Percentiles rank a stretch among this genome's conserved stretches.
phyloP scores from a whole-genome alignment of 2,329 filamentous ascomycete species.

The Juglanconis sp. region DNA sequence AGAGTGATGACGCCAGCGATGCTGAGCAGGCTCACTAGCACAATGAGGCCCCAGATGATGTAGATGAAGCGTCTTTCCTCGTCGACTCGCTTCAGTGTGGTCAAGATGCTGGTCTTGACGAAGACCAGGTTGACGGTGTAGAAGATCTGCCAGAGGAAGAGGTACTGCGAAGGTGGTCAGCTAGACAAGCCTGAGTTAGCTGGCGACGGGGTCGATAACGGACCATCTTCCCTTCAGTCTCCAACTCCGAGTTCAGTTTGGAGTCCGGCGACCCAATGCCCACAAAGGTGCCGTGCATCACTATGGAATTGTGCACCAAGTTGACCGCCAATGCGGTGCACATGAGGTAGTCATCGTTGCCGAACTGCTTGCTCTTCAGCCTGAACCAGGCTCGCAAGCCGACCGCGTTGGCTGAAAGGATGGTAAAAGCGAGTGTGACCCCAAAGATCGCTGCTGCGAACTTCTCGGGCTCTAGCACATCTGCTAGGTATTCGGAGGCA shows the following conservation, averaged over 20 bases:
- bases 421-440: slow-evolving; percentile 16
- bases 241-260: slow-evolving; percentile 12
- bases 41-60: slow-evolving; percentile 15
- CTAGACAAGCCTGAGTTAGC: background rate
- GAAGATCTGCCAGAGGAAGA: slow-evolving; percentile 19
- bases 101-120: slow-evolving; percentile 18
- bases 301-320: slow-evolving; percentile 16
- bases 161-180: slow-evolving; percentile 4
- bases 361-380: slow-evolving; percentile 5
- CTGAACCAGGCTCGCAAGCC: slow-evolving; percentile 11
- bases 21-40: slow-evolving; percentile 12
- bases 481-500: slow-evolving; percentile 16
- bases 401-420: slow-evolving; percentile 12
- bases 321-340: slow-evolving; percentile 17
- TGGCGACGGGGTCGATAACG: background rate
- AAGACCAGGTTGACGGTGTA: slow-evolving; percentile 16
- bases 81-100: slow-evolving; percentile 12
- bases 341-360: slow-evolving; percentile 17
- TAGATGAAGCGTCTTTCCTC: slow-evolving; percentile 7
- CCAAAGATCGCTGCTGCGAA: slow-evolving; percentile 19
- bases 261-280: slow-evolving; percentile 17
- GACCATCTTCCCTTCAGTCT: slow-evolving; percentile 14
- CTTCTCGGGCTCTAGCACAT: slow-evolving; percentile 13
- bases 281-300: slow-evolving; percentile 18
- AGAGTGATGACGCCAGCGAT: slow-evolving; percentile 15